Conservation (phyloP, 441 rosid genomes). For the Arabidopsis lyrata region DNA sequence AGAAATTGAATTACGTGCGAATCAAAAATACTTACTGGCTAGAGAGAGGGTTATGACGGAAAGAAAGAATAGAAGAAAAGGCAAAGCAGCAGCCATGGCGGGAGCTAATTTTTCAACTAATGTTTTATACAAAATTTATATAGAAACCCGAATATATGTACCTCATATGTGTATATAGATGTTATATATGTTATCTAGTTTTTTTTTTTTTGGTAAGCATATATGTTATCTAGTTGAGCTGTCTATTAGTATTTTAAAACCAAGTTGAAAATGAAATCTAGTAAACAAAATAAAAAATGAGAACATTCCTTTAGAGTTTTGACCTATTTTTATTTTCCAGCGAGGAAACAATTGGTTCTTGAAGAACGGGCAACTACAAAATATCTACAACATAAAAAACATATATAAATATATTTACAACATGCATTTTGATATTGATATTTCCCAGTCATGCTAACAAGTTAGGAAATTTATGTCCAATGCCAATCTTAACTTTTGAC, state of each 20-base stretch:
- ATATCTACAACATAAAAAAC: too few species aligned
- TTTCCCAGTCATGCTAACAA: too few species aligned
- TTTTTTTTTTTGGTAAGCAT: too few species aligned
- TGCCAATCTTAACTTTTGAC: too few species aligned
- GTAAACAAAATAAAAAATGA: neutral
- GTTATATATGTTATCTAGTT: slow-evolving; percentile 17
- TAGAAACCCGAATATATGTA: neutral
- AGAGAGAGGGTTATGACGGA: slow-evolving; percentile 6
- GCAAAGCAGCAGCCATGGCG: slow-evolving; percentile 16
- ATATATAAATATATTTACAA: too few species aligned
- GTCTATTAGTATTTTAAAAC: neutral
- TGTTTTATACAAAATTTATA: neutral
- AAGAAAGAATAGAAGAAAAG: slow-evolving; percentile 12
- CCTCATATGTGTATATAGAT: neutral
- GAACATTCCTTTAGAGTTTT: too few species aligned
- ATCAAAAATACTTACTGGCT: slow-evolving; percentile 25
- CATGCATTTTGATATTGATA: too few species aligned
- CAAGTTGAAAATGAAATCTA: neutral
- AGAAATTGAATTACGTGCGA: neutral
- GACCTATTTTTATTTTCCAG: too few species aligned
- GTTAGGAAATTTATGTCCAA: too few species aligned
- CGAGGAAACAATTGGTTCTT: too few species aligned
- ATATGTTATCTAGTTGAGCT: neutral
- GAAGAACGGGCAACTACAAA: too few species aligned
- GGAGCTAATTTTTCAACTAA: neutral